A percentile compares a stretch with the other conserved stretches of the same genome.
Conservation (phyloP, 768 basidiomycete genomes). For the Ramaria sp. region DNA sequence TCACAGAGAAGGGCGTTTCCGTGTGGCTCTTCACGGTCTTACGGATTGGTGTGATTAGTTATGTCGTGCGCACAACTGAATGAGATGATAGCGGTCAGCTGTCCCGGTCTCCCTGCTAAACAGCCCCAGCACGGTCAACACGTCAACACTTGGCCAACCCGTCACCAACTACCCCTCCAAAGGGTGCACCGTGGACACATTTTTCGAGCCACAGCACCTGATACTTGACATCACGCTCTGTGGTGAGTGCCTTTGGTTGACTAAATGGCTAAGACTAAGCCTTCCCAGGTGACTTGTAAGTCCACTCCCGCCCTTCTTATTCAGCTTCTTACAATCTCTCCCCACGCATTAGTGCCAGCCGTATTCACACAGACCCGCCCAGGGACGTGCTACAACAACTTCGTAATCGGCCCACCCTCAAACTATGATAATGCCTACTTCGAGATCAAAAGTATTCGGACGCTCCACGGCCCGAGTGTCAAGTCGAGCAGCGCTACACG, state of each 20-base stretch:
- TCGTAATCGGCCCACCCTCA: slow-evolving; percentile 51
- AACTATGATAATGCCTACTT: slow-evolving; percentile 62
- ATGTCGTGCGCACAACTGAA: not conserved
- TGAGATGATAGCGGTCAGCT: slow-evolving; percentile 22
- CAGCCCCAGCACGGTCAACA: slow-evolving; percentile 21
- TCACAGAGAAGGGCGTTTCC: slow-evolving; percentile 45
- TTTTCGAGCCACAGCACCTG: slow-evolving; percentile 53
- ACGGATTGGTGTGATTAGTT: not conserved
- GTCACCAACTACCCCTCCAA: slow-evolving; percentile 55
- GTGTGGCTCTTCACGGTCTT: slow-evolving; percentile 51
- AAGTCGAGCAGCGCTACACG: too few relatives aligned
- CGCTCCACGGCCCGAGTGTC: slow-evolving; percentile 22
- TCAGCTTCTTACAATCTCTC: not conserved
- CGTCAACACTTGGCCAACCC: slow-evolving; percentile 51
- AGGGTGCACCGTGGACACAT: slow-evolving; percentile 41
- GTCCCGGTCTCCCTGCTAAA: slow-evolving; percentile 28
- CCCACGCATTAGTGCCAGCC: slow-evolving; percentile 31
- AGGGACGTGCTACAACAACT: slow-evolving; percentile 58
- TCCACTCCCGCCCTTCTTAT: not conserved
- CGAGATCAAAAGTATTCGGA: slow-evolving; percentile 51
- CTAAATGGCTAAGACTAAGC: not conserved
- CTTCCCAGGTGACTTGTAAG: slow-evolving; percentile 11
- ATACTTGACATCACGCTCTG: slow-evolving; percentile 70
- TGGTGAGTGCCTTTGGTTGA: slow-evolving; percentile 20
- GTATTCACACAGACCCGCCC: slow-evolving; percentile 52